These are phyloP conservation scores for Hamamelis virginiana DNA, from an alignment of 164 flowering plant genomes.

Conservation along the genomic window DNA sequence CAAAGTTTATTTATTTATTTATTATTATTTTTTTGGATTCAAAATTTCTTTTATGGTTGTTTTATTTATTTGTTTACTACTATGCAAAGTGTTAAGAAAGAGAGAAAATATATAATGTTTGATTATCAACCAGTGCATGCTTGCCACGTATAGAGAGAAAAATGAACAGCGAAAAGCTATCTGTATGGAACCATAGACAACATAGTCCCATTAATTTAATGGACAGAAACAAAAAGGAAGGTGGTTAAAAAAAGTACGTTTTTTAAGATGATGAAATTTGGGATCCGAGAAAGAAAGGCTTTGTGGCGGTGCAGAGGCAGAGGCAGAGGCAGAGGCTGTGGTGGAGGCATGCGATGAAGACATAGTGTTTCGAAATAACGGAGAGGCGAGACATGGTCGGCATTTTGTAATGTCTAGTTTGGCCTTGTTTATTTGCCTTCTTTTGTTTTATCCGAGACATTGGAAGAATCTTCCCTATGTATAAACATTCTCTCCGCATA, in stretches of 20 bases:
- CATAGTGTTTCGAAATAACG: slow-evolving; percentile 10
- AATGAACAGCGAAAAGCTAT: too few species aligned
- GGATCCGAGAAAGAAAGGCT: not conserved
- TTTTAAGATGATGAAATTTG: not conserved
- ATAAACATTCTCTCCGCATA: not conserved
- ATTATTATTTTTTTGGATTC: too few species aligned
- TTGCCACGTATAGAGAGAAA: too few species aligned
- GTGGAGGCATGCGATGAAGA: not conserved
- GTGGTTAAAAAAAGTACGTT: not conserved
- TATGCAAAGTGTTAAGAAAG: too few species aligned
- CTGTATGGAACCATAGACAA: not conserved
- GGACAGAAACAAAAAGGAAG: slow-evolving; percentile 5
- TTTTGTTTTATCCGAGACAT: slow-evolving; percentile 21
- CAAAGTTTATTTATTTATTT: too few species aligned
- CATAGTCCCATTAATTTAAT: not conserved
- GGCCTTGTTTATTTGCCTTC: too few species aligned
- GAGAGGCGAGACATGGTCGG: slow-evolving; percentile 8
- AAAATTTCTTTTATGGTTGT: too few species aligned
- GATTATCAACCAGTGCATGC: too few species aligned
- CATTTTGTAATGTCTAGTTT: slow-evolving; percentile 2
- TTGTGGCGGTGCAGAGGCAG: not conserved
- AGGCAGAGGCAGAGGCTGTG: not conserved
- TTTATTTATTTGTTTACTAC: too few species aligned
- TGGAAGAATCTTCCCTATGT: slow-evolving; percentile 1
- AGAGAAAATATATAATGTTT: too few species aligned